These are phyloP conservation scores for Penicillium steckii DNA, from an alignment of 495 filamentous ascomycete genomes.

Conservation along the genomic window DNA sequence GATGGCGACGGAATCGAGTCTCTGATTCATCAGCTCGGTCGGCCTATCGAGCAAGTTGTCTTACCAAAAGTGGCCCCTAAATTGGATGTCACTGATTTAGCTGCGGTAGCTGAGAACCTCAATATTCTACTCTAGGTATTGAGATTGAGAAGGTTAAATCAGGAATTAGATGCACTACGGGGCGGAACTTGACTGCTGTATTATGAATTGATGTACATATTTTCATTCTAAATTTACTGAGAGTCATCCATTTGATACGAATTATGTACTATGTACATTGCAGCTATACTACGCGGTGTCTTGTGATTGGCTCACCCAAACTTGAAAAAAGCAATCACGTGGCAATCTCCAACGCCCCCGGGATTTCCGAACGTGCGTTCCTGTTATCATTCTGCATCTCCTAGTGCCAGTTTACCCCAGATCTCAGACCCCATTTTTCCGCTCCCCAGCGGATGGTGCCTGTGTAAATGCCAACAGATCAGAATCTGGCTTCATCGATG, in stretches of 20 bases:
- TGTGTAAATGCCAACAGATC: constrained; percentile 19
- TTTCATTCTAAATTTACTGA: too few species aligned
- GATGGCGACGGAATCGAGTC: constrained; percentile 44
- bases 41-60: constrained; percentile 24
- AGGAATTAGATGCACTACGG: too few species aligned
- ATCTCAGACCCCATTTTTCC: constrained; percentile 8
- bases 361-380: constrained; percentile 11
- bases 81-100: constrained; percentile 20
- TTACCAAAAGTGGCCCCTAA: constrained; percentile 26
- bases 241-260: too few species aligned
- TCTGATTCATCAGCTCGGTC: constrained; percentile 30
- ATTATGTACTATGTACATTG: too few species aligned
- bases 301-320: not conserved
- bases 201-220: not conserved
- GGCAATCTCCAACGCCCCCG: not conserved
- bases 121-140: constrained; percentile 18
- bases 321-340: not conserved
- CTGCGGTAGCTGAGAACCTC: constrained; percentile 16
- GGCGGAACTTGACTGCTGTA: too few species aligned
- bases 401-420: constrained; percentile 3
- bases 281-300: too few species aligned
- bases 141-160: not conserved
- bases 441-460: constrained; percentile 3
- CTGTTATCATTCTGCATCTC: constrained; percentile 13
- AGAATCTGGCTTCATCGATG: constrained; percentile 6